Conservation (phyloP, 257 asterid species). For the Ocimum tenuiflorum region DNA sequence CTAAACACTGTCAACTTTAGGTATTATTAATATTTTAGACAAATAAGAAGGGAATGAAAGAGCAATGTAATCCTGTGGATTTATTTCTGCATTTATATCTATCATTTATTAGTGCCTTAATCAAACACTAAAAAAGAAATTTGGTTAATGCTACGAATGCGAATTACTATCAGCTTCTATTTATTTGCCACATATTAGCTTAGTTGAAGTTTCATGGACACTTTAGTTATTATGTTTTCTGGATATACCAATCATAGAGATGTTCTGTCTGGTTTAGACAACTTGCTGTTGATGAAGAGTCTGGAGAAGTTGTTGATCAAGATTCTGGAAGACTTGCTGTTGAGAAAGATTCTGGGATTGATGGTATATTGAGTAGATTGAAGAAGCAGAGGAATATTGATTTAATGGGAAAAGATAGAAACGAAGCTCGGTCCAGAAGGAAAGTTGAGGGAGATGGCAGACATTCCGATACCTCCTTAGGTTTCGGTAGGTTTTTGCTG, state of each 20-base stretch:
- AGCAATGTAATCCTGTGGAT: not conserved
- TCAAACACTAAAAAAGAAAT: not conserved
- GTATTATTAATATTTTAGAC: not conserved
- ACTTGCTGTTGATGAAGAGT: constrained; percentile 9
- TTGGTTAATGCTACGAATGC: not conserved
- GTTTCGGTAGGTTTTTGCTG: constrained; percentile 26
- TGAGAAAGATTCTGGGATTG: constrained; percentile 51
- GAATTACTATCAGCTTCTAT: not conserved
- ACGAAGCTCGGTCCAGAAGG: constrained; percentile 29
- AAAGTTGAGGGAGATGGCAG: constrained; percentile 23
- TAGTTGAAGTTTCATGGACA: not conserved
- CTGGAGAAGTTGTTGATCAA: constrained; percentile 15
- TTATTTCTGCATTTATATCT: not conserved
- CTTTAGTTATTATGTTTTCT: not conserved
- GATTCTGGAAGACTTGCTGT: constrained; percentile 41
- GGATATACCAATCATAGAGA: not conserved
- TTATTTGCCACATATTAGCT: not conserved
- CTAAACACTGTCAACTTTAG: not conserved
- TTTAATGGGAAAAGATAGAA: constrained; percentile 33
- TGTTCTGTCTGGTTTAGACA: constrained; percentile 40
- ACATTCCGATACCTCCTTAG: constrained; percentile 26
- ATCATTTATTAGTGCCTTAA: not conserved
- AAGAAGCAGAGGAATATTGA: constrained; percentile 65
- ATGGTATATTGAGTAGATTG: constrained; percentile 70
- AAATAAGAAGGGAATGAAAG: not conserved